A percentile compares a stretch with the other conserved stretches of the same genome.
phyloP scores from a whole-genome alignment of 2,329 filamentous ascomycete species.

The Exophiala calicioides region DNA sequence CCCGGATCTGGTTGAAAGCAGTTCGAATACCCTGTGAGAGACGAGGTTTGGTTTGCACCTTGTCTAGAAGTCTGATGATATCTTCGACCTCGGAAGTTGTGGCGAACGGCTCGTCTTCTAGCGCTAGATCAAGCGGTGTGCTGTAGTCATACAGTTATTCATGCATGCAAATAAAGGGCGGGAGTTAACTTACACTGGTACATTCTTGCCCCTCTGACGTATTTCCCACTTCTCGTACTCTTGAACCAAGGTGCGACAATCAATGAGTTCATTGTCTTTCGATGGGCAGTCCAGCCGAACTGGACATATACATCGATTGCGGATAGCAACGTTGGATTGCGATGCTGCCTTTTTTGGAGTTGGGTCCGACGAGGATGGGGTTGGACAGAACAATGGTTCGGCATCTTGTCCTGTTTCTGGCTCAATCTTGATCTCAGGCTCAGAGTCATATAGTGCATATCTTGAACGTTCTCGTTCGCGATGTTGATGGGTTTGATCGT shows the following conservation, averaged over 20 bases:
- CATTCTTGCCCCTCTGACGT: constrained; percentile 1
- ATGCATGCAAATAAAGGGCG: too few relatives aligned
- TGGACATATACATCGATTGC: constrained; percentile 20
- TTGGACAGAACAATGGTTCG: too few relatives aligned
- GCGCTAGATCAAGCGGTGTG: constrained; percentile 3
- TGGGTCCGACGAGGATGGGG: too few relatives aligned
- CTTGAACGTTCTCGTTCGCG: too few relatives aligned
- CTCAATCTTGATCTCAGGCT: too few relatives aligned
- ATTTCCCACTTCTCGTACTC: constrained; percentile 14
- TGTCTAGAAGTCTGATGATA: constrained; percentile 12
- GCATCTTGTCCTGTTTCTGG: too few relatives aligned
- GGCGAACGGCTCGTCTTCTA: constrained; percentile 11
- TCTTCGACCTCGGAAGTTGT: constrained; percentile 1
- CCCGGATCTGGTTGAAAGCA: constrained; percentile 8
- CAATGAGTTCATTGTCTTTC: constrained; percentile 12
- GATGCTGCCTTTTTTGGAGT: too few relatives aligned
- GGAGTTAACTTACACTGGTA: constrained; percentile 18
- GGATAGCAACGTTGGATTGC: background rate
- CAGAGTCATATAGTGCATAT: too few relatives aligned
- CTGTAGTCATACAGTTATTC: background rate
- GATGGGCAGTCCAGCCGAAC: constrained; percentile 14
- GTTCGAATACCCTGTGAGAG: background rate
- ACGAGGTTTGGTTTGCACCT: background rate
- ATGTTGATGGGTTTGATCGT: too few relatives aligned
- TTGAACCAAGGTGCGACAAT: constrained; percentile 24